Evolutionary conservation across 2,329 filamentous ascomycete genomes (phyloP).

Genomic region (Sclerotinia sclerotiorum): DNA sequence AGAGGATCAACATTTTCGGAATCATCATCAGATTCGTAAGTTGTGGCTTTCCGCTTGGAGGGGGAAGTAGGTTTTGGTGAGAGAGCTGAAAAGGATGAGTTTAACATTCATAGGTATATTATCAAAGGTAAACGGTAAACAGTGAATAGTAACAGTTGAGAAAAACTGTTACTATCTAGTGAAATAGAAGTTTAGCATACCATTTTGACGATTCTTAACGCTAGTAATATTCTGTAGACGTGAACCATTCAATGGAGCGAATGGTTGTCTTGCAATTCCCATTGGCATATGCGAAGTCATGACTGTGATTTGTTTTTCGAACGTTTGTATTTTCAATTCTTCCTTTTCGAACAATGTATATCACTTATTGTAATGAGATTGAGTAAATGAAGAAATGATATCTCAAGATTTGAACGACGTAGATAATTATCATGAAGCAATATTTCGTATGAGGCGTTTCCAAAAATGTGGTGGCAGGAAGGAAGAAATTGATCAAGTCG

Average conservation of each 20-base stretch:
- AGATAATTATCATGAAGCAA: not conserved
- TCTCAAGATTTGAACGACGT: not conserved
- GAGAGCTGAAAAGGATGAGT: conserved; percentile 31
- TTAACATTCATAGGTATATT: conserved; percentile 25
- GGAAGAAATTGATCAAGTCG: conserved; percentile 11
- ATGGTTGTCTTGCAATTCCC: conserved; percentile 59
- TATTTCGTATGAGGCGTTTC: not conserved
- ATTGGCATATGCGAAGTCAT: conserved; percentile 36
- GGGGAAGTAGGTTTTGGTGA: conserved; percentile 30
- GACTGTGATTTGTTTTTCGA: not conserved
- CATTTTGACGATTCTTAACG: conserved; percentile 76
- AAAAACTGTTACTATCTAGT: not conserved
- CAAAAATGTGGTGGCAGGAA: conserved; percentile 13
- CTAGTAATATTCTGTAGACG: conserved; percentile 71
- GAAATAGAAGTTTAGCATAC: conserved; percentile 44
- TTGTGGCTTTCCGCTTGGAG: conserved; percentile 59
- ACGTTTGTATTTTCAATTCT: conserved; percentile 4
- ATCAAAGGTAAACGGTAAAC: not conserved
- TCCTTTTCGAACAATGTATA: not conserved
- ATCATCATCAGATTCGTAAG: conserved; percentile 49
- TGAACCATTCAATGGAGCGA: conserved; percentile 68
- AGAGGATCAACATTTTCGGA: conserved; percentile 62
- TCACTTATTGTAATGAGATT: not conserved
- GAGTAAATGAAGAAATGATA: not conserved
- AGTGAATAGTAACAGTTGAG: not conserved